Conservation (phyloP, 225 moss, liverwort and hornwort species). For the Pleurozium schreberi region DNA sequence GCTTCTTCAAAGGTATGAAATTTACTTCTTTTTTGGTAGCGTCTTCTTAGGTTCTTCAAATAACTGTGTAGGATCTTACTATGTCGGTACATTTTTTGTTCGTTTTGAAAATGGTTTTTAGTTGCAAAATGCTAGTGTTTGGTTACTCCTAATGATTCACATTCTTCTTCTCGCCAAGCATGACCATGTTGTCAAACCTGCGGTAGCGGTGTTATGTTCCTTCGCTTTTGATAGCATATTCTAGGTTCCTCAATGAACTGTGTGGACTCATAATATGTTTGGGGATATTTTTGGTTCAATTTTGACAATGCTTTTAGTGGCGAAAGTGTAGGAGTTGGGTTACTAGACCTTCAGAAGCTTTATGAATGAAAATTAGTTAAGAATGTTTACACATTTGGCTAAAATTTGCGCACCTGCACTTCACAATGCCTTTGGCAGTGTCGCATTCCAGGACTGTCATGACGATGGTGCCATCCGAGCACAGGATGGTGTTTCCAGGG, state of each 20-base stretch:
- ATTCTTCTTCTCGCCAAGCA: conserved; percentile 75
- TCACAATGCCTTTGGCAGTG: conserved; percentile 39
- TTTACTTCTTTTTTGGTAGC: not conserved
- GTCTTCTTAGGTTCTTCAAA: not conserved
- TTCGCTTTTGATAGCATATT: not conserved
- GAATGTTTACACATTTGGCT: not conserved
- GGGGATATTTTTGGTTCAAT: not conserved
- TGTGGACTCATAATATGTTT: not conserved
- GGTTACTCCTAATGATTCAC: conserved; percentile 6
- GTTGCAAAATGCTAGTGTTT: not conserved
- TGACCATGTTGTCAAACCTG: conserved; percentile 59
- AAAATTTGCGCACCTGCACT: conserved; percentile 13
- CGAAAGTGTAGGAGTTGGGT: not conserved
- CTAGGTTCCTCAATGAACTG: not conserved
- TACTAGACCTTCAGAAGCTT: not conserved
- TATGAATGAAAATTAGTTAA: not conserved
- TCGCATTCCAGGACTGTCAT: conserved; percentile 64
- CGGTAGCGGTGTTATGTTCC: not conserved
- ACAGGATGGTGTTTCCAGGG: conserved; percentile 60
- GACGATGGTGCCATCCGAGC: conserved; percentile 71
- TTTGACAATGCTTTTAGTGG: not conserved
- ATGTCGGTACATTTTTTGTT: not conserved
- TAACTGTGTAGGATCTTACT: not conserved
- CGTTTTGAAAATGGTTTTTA: not conserved
- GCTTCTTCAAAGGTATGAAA: not conserved